Evolutionary conservation across 2,329 filamentous ascomycete species (phyloP).

Genomic region (Pyrenophora seminiperda): DNA sequence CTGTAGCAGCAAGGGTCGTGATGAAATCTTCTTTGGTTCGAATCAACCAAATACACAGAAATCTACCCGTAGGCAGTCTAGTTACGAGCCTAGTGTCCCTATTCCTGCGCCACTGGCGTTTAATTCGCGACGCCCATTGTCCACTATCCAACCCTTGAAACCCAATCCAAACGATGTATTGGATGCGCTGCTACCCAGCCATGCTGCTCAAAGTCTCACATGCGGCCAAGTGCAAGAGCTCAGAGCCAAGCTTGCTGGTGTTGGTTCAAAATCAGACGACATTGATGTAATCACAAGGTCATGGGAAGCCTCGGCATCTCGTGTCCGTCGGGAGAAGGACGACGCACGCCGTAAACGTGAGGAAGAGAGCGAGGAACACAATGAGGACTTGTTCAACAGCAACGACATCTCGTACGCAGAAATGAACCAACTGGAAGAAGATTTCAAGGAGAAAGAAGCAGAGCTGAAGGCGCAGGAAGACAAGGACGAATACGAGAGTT

Average conservation of each 20-base stretch:
- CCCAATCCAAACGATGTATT: slow-evolving; percentile 25
- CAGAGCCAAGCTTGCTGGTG: slow-evolving; percentile 18
- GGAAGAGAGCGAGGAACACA: slow-evolving; percentile 58
- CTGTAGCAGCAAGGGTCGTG: slow-evolving; percentile 27
- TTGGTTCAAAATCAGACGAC: slow-evolving; percentile 28
- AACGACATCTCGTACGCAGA: slow-evolving; percentile 64
- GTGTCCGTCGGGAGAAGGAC: slow-evolving; percentile 54
- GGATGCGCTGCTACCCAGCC: slow-evolving; percentile 26
- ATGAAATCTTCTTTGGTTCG: slow-evolving; percentile 46
- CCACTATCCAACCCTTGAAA: slow-evolving; percentile 18
- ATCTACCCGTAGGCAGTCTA: slow-evolving; percentile 22
- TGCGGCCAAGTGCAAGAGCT: slow-evolving; percentile 31
- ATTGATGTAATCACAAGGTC: slow-evolving; percentile 31
- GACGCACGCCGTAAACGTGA: slow-evolving; percentile 56
- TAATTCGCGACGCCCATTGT: slow-evolving; percentile 21
- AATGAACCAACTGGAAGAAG: slow-evolving; percentile 60
- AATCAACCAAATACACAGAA: slow-evolving; percentile 17
- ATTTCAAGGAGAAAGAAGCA: slow-evolving; percentile 60
- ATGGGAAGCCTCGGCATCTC: slow-evolving; percentile 56
- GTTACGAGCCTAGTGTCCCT: slow-evolving; percentile 28
- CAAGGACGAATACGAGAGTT: slow-evolving; percentile 57
- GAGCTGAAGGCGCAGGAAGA: slow-evolving; percentile 60
- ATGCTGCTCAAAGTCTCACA: slow-evolving; percentile 14
- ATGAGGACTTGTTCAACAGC: slow-evolving; percentile 60
- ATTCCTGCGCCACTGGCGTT: slow-evolving; percentile 36